Percentiles rank a stretch among this genome's conserved stretches.
Evolutionary conservation across 768 basidiomycete genomes (phyloP).

Genomic region (Pleurotus salmoneostramineus): DNA sequence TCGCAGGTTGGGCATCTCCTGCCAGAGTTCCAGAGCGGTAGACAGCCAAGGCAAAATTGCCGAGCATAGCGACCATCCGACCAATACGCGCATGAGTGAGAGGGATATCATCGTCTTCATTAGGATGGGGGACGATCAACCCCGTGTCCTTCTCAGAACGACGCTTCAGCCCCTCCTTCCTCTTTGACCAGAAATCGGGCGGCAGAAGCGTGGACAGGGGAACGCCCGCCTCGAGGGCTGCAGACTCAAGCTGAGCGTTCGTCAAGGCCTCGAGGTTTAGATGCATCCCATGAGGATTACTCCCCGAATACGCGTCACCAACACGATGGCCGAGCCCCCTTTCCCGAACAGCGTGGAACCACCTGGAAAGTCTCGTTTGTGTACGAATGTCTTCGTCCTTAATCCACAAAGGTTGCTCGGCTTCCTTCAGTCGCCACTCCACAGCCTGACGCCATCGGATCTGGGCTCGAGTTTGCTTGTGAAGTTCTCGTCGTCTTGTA

Average conservation of each 20-base stretch:
- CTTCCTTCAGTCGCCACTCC: conserved; percentile 56
- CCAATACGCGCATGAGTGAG: conserved; percentile 57
- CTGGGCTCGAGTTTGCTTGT: conserved; percentile 40
- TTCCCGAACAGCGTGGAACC: conserved; percentile 7
- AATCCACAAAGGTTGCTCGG: conserved; percentile 51
- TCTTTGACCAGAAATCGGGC: conserved; percentile 22
- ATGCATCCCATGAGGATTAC: conserved; percentile 43
- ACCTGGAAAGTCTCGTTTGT: neutral
- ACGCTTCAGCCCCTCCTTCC: conserved; percentile 3
- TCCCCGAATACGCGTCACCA: conserved; percentile 11
- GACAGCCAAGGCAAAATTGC: conserved; percentile 44
- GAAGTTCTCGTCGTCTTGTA: conserved; percentile 37
- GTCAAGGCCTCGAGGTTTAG: conserved; percentile 63
- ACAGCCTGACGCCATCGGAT: conserved; percentile 58
- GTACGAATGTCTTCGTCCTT: conserved; percentile 21
- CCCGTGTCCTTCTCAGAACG: neutral
- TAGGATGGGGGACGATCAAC: neutral
- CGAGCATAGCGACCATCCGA: conserved; percentile 52
- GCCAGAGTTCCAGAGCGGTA: conserved; percentile 17
- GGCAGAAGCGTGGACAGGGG: conserved; percentile 51
- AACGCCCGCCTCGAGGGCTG: conserved; percentile 67
- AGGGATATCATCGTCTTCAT: conserved; percentile 19
- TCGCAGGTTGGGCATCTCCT: conserved; percentile 2
- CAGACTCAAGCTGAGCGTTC: conserved; percentile 49
- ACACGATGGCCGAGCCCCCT: conserved; percentile 8